phyloP scores from a whole-genome alignment of 148 eudicot species.

The Chenopodium suecicum region DNA sequence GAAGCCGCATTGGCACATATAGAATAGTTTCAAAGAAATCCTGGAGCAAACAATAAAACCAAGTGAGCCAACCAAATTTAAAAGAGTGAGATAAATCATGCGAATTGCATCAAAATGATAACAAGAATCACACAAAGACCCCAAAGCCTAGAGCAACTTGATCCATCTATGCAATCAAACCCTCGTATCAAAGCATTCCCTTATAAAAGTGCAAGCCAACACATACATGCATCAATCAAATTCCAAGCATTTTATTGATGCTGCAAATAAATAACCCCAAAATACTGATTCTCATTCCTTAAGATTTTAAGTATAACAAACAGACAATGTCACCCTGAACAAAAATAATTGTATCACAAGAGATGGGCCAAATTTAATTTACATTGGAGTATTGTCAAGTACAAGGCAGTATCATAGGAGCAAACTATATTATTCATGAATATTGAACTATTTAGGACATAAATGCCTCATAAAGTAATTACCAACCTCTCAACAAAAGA shows the following conservation, averaged over 20 bases:
- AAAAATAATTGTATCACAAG: not conserved
- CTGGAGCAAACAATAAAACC: constrained; percentile 46
- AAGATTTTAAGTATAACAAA: not conserved
- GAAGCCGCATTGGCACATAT: constrained; percentile 96
- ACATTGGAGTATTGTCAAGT: not conserved
- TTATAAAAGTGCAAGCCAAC: not conserved
- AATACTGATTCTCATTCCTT: not conserved
- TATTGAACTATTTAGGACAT: not conserved
- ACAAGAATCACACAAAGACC: not conserved
- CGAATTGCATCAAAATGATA: not conserved
- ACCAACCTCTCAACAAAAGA: no score
- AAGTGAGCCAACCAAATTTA: constrained; percentile 18
- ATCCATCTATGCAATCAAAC: not conserved
- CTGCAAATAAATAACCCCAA: not conserved
- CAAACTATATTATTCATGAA: not conserved
- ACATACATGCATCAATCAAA: not conserved
- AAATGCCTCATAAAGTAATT: not conserved
- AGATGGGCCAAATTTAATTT: not conserved
- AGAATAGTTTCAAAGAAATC: constrained; percentile 68
- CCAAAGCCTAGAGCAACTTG: not conserved
- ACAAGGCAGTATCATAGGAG: not conserved
- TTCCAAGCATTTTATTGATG: not conserved
- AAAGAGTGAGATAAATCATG: not conserved
- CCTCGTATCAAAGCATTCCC: not conserved
- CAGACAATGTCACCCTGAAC: not conserved